phyloP scores from a whole-genome alignment of 768 basidiomycete genomes.

The Paxillus ammoniavirescens region DNA sequence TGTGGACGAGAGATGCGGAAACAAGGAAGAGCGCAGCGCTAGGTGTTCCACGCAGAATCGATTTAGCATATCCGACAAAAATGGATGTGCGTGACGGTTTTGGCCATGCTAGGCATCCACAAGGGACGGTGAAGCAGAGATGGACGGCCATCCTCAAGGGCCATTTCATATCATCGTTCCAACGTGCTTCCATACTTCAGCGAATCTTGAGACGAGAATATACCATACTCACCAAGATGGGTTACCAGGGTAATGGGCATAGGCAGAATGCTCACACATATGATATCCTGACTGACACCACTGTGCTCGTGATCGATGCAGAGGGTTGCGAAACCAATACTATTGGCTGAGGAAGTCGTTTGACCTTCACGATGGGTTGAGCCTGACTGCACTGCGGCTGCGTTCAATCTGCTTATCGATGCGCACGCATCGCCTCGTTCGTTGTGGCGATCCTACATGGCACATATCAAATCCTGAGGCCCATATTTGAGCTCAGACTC shows the following conservation, averaged over 20 bases:
- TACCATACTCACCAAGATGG: background rate
- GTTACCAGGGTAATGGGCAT: background rate
- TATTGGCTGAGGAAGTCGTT: no score
- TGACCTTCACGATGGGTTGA: no score
- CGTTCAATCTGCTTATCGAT: no score
- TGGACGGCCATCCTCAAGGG: background rate
- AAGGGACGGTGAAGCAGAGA: background rate
- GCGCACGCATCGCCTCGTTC: no score
- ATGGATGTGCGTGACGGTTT: background rate
- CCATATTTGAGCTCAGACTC: no score
- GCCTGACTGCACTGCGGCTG: no score
- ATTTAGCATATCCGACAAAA: background rate
- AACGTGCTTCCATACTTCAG: background rate
- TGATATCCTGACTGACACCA: background rate
- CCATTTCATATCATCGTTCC: background rate
- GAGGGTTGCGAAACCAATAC: no score
- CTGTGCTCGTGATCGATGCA: no score
- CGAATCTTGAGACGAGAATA: background rate
- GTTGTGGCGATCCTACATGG: conserved; percentile 6
- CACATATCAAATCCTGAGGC: conserved; percentile 17
- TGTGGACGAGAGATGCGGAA: background rate
- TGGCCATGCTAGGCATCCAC: background rate
- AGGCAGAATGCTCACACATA: background rate
- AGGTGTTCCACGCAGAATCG: background rate
- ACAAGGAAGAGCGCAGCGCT: background rate